Base-by-base conservation (phyloP, 164 flowering plant genomes). In the Malania oleifera region DNA sequence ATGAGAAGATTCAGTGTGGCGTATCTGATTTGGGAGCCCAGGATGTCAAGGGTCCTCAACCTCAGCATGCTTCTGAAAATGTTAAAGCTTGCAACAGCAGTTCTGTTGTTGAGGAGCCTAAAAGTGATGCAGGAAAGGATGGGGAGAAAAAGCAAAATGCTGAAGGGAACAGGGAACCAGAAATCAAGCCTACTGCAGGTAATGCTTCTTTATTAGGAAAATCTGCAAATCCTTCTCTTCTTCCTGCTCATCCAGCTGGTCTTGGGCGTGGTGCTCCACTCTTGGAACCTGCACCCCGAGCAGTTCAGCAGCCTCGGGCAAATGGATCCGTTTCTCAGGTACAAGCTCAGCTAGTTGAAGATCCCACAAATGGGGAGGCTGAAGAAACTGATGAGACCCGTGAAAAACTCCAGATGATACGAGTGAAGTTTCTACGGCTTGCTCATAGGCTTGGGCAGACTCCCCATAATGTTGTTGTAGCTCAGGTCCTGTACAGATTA, bases 361-460 rank as follows among this genome's bases (percentile, higher is more conserved):
- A 87, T 1, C 29, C 83, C 7, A 19, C 68, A n/a, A 85, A 74
- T 75, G 89, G 80, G 38, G 99, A 93, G 53, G 61, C 81, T 66
- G 97, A 86, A 71, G 99, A 88, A 71, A 68, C 66, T 70, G 96
- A 86, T 60, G 99, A 90, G 75, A 90, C 96, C 47, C 87, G 99
- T 23, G 97, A 93, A 66, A 83, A 86, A 65, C 96, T 93, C 51
- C 97, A 93, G 74, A 88, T 85, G 89, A 90, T 93, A 54, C 82
- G 99, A 52, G 97, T 93, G 60, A 93, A 93, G 58, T 93, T 93
- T 67, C 69, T 93, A 71, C 80, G 99, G 27, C 95, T 93, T 64
- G 97, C 99, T n/a, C 85, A 80, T 70, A 78, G 99, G 67, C 97
- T 90, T 60, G 99, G 99, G 25, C 99, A 93, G 74, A 93, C 99